Base-by-base conservation (phyloP, 352 stramenopile genomes). In the Globisporangium acanthophoron region DNA sequence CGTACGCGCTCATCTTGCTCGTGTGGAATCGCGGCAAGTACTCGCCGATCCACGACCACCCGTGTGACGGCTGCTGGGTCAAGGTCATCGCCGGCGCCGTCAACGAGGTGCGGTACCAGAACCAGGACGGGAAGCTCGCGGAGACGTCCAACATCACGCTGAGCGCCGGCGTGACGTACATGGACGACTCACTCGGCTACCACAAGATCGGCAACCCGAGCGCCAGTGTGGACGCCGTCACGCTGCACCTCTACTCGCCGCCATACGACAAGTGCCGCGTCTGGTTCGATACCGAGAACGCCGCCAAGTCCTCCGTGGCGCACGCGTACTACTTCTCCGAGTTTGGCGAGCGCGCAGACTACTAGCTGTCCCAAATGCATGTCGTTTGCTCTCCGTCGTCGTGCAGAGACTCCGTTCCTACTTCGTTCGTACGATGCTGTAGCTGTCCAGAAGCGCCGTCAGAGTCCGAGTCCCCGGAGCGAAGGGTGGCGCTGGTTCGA, bases 1-100 rank as follows among this genome's bases (percentile, higher is more conserved):
- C 75, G 5, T 98, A 94, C 70, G 92, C 90, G n/a, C 74, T 97
- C n/a, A 82, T 98, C 43, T 52, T 97, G 35, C 69, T 98, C 31
- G 96, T 94, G 68, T 98, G 92, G 92, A 97, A 94, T 73, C 74
- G 82, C 20, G 76, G 69, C 51, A 78, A 78, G 71, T 80, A 78
- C 67, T 74, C 76, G 31, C 85, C 82, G 18, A 92, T 96, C 69
- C 87, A 96, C 70, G 85, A 96, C 71, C 87, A 96, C 64, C 87
- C 80, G 43, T 90, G 84, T 58, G 85, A 95, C 58, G 87, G 85
- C 29, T 96, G 87, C 65, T 94, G 81, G 82, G 67, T 94, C 45
- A 73, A 83, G 18, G 78, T 92, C 9, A 73, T 90, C 29, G 47
- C 89, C 55, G 87, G 87, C 13, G 62, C 59, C 5, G 63, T 95